Evolutionary conservation across 2,329 filamentous ascomycete genomes (phyloP).

Genomic region (Gliomastix tumulicola): DNA sequence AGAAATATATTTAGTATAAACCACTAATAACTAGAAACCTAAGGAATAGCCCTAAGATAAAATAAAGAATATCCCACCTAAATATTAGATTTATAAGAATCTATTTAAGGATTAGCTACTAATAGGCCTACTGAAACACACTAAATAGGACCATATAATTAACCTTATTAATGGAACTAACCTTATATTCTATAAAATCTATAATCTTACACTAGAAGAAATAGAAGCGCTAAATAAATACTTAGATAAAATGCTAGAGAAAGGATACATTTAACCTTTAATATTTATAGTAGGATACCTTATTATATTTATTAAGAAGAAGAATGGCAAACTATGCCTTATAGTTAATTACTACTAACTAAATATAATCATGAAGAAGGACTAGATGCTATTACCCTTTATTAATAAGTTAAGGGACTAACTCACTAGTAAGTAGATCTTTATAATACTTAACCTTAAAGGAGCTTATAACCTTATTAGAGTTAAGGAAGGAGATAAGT

Average conservation of each 20-base stretch:
- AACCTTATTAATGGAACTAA: constrained; percentile 3
- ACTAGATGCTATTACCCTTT: constrained; percentile 11
- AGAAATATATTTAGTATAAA: not conserved
- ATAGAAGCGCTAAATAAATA: constrained; percentile 3
- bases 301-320: constrained; percentile 13
- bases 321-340: constrained; percentile 11
- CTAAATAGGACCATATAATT: not conserved
- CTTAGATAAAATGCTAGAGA: constrained; percentile 4
- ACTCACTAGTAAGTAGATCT: constrained; percentile 7
- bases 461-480: constrained; percentile 19
- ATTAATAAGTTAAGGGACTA: constrained; percentile 14
- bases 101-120: not conserved
- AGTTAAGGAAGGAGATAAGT: constrained; percentile 22
- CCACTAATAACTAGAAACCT: no score
- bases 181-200: constrained; percentile 5
- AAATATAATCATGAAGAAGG: constrained; percentile 17
- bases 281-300: constrained; percentile 5
- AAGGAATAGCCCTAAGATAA: not conserved
- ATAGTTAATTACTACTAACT: constrained; percentile 15
- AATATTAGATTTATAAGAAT: not conserved
- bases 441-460: constrained; percentile 10
- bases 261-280: constrained; percentile 8
- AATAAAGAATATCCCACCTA: constrained; percentile 1
- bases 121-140: not conserved
- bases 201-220: constrained; percentile 5